Evolutionary conservation across 148 eudicot genomes (phyloP).

Genomic region (Euryodendron excelsum): DNA sequence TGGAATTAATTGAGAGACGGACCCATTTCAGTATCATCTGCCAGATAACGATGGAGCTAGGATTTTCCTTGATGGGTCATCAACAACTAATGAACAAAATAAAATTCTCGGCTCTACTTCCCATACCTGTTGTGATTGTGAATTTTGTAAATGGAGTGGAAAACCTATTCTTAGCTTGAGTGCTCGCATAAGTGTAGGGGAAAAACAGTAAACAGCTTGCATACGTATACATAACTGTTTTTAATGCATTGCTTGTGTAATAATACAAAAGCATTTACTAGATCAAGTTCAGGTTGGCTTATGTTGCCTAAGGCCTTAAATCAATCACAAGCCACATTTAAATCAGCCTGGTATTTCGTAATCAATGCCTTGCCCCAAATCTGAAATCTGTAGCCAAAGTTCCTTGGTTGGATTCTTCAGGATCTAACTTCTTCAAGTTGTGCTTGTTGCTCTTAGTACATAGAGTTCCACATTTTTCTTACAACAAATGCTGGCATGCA

Average conservation of each 20-base stretch:
- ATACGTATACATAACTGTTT: neutral
- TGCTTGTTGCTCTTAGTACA: neutral
- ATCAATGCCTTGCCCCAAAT: neutral
- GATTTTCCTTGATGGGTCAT: neutral
- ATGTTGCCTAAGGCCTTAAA: neutral
- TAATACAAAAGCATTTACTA: neutral
- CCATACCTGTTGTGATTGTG: neutral
- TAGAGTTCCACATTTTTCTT: neutral
- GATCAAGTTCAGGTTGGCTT: neutral
- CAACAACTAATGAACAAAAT: neutral
- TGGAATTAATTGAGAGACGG: neutral
- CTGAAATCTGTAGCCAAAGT: neutral
- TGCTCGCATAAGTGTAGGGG: neutral
- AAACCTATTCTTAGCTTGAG: neutral
- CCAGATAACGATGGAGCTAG: neutral
- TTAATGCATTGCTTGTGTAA: neutral
- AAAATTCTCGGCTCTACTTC: neutral
- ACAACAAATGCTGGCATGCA: neutral
- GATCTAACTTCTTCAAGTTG: neutral
- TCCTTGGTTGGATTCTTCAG: neutral
- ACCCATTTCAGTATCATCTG: constrained; percentile 2
- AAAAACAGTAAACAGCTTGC: neutral
- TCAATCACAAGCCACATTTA: neutral
- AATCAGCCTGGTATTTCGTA: neutral
- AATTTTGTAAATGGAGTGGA: neutral